These are phyloP conservation scores for Penicillium turbatum DNA, from an alignment of 495 filamentous ascomycete species.

Conservation along the genomic window DNA sequence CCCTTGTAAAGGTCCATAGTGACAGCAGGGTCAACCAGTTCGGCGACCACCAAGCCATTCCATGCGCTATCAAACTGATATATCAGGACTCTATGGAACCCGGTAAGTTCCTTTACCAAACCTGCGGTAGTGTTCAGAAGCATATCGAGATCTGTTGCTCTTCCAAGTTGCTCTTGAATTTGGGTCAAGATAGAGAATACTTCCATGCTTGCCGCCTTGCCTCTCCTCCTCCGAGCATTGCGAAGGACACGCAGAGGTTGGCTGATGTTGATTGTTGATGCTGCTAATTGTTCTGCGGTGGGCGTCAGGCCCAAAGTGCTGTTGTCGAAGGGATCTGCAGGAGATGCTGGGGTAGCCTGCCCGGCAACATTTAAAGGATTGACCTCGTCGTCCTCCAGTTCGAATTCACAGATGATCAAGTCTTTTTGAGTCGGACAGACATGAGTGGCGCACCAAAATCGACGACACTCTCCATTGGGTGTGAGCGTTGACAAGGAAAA, in stretches of 20 bases:
- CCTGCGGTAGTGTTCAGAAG: constrained; percentile 37
- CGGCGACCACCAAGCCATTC: constrained; percentile 84
- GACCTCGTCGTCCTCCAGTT: constrained; percentile 73
- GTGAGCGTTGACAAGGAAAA: constrained; percentile 69
- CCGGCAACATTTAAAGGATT: constrained; percentile 62
- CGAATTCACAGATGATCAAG: constrained; percentile 86
- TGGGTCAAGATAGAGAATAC: constrained; percentile 78
- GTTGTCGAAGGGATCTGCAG: constrained; percentile 50
- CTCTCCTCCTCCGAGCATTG: constrained; percentile 69
- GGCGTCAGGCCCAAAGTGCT: constrained; percentile 62
- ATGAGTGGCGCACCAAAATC: constrained; percentile 89
- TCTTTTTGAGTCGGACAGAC: constrained; percentile 60
- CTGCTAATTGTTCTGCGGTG: constrained; percentile 65
- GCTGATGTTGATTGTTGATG: constrained; percentile 63
- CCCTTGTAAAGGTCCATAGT: constrained; percentile 87
- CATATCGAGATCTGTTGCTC: constrained; percentile 52
- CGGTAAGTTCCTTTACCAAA: constrained; percentile 69
- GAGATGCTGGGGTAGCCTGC: constrained; percentile 51
- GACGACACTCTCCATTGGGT: constrained; percentile 49
- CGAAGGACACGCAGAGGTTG: constrained; percentile 75
- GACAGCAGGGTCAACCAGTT: constrained; percentile 74
- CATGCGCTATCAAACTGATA: constrained; percentile 85
- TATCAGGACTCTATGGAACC: constrained; percentile 90
- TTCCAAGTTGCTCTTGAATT: constrained; percentile 57
- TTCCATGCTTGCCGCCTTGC: constrained; percentile 88